These are phyloP conservation scores for Geotrichum histeridarum DNA, from an alignment of 1,139 yeast species.

Conservation along the genomic window DNA sequence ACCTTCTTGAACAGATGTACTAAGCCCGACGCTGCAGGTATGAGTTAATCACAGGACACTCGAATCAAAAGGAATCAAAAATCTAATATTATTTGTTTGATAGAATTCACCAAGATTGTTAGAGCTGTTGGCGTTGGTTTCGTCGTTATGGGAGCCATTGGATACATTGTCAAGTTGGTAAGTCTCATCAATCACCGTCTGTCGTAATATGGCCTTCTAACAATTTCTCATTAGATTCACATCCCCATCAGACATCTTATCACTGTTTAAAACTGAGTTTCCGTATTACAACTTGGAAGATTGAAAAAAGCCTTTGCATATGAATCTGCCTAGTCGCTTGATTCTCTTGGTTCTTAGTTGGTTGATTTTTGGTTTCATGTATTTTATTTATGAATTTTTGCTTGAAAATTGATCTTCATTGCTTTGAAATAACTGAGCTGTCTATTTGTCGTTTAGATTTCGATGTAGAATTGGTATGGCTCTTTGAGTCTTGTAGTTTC, in stretches of 20 bases:
- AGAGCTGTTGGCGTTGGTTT: constrained; percentile 97
- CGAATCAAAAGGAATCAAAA: too few relatives aligned
- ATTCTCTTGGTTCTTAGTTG: not conserved
- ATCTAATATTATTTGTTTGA: not conserved
- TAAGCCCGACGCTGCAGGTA: constrained; percentile 81
- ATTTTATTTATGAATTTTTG: constrained; percentile 12
- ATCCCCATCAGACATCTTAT: constrained; percentile 96
- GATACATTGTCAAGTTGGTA: constrained; percentile 82
- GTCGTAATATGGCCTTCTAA: constrained; percentile 18
- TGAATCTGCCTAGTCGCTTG: not conserved
- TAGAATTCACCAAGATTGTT: constrained; percentile 79
- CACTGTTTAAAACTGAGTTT: constrained; percentile 49
- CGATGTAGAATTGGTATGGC: too few relatives aligned
- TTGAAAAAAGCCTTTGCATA: not conserved
- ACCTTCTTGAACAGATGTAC: constrained; percentile 88
- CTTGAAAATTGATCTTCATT: not conserved
- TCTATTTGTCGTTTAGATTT: too few relatives aligned
- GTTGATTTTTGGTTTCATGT: constrained; percentile 4
- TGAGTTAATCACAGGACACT: constrained; percentile 26
- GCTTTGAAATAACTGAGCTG: not conserved
- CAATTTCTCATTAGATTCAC: constrained; percentile 48
- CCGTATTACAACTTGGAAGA: not conserved
- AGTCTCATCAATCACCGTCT: constrained; percentile 21
- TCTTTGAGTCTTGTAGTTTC: not conserved
- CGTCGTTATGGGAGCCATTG: constrained; percentile 95